Base-by-base conservation (phyloP, 2,329 filamentous ascomycete species). In the Daldinia sp. region DNA sequence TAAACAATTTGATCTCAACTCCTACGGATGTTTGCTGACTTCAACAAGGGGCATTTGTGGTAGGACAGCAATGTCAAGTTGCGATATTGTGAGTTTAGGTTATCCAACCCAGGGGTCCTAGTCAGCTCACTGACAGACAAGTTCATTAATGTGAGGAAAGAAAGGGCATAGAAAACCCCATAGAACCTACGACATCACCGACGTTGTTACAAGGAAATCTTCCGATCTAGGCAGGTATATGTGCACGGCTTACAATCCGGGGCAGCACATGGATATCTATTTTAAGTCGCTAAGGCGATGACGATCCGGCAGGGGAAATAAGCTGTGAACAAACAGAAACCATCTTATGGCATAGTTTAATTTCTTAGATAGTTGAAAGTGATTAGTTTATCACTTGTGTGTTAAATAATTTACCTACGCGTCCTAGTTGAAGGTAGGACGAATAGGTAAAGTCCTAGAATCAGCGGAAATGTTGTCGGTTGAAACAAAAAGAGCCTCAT, bases 41-140 rank as follows among this genome's bases (percentile, higher is more conserved):
- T n/a, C 28, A 18, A 20, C 18, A 20, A 46, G 33, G n/a, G 26
- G 20, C 20, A 42, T 18, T 48, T 30, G 30, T 35, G 53, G 63
- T 39, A 56, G 44, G 51, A 57, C 50, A 50, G 35, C 33, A 46
- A 30, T 35, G 13, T 62, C 42, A 33, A 23, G 53, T 57, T n/a
- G 7, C n/a, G 55, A 7, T 41, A 20, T 20, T 44, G 55, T 30
- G n/a, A 56, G 33, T 56, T 57, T 33, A 20, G 28, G n/a, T 56
- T 26, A 12, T 20, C 9, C 2, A 48, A 10, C 35, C 37, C 41
- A 60, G 30, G 54, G 44, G 37, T 28, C 13, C 41, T 35, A 10
- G 20, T 33, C 54, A 23, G 7, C 50, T 44, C 20, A 39, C 41
- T 51, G 18, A 33, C 62, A 60, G 46, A 35, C 18, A 26, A 13